phyloP scores from a whole-genome alignment of 2,329 filamentous ascomycete species.

The Sporothrix brunneoviolacea region DNA sequence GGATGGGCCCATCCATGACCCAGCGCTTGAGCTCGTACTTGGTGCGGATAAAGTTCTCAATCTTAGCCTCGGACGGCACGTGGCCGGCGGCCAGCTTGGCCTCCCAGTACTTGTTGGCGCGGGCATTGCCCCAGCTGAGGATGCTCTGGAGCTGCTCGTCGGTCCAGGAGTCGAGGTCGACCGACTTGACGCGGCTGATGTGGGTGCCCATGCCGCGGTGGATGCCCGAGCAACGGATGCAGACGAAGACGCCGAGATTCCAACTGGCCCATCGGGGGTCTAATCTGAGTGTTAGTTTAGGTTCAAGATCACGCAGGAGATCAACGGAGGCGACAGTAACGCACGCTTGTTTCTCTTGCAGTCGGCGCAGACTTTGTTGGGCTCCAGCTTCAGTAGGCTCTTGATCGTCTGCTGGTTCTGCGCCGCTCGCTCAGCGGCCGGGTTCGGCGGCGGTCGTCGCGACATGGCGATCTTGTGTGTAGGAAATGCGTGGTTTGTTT shows the following conservation, averaged over 20 bases:
- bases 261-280: slow-evolving; percentile 98
- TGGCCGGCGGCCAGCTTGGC: slow-evolving; percentile 86
- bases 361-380: slow-evolving; percentile 95
- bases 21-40: slow-evolving; percentile 99
- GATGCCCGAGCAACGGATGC: slow-evolving; percentile 96
- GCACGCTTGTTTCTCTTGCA: slow-evolving; percentile 98
- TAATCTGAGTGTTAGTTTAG: slow-evolving; percentile 29
- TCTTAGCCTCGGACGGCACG: slow-evolving; percentile 91
- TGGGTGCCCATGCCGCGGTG: slow-evolving; percentile 98
- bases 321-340: too few relatives aligned
- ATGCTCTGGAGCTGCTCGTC: slow-evolving; percentile 95
- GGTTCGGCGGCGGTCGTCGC: slow-evolving; percentile 65
- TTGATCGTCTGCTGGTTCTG: slow-evolving; percentile 94
- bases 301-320: too few relatives aligned
- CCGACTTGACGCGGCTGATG: slow-evolving; percentile 95
- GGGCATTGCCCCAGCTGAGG: slow-evolving; percentile 88
- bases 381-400: slow-evolving; percentile 85
- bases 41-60: slow-evolving; percentile 98
- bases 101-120: slow-evolving; percentile 99
- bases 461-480: slow-evolving; percentile 60
- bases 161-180: slow-evolving; percentile 97
- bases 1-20: slow-evolving; percentile 97
- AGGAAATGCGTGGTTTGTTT: background rate
- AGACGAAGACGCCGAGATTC: slow-evolving; percentile 96
- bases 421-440: slow-evolving; percentile 78